Base-by-base conservation (phyloP, 257 asterid species). In the Prunella vulgaris region DNA sequence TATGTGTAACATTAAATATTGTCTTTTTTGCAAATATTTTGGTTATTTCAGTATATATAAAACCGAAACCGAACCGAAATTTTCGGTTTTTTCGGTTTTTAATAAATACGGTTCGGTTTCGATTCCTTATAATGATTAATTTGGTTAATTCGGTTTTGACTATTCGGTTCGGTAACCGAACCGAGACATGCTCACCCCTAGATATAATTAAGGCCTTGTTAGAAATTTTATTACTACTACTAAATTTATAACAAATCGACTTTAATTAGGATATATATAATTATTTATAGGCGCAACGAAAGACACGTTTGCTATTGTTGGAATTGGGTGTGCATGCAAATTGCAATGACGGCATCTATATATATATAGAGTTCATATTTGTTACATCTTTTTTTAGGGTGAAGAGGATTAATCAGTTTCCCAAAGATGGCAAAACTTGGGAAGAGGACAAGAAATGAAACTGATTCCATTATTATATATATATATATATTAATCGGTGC, bases 401-500 rank as follows among this genome's bases (percentile, higher is more conserved):
- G 6, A 40, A 0, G 59, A 57, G 18, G 38, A 57, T 32, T 44
- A 62, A 33, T 33, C 32, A 4, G 9, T 3, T 28, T 48, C 15
- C 77, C 63, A 44, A 28, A 72, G 48, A 61, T 17, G 78, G 70
- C 73, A 68, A 62, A 63, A 68, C 73, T 54, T 77, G 60, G 53
- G 73, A 68, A 37, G 70, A 59, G 62, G 78, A 72, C 71, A 77
- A 68, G 10, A 70, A 69, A 25, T n/a, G 54, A 56, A 38, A 69
- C 42, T 24, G 38, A 60, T 33, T 21, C 59, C 25, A 20, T 52
- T 18, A 2, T 18, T 52, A 51, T 51, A 1, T 44, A 35, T 14
- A 46, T 52, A 51, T 51, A 1, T 44, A 35, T 14, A 46, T 46
- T 15, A 20, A 63, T 60, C 7, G 52, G 40, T 74, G 54, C 69